Evolutionary conservation across 2,329 filamentous ascomycete species (phyloP).

Genomic region (Teratosphaeriaceae sp.): DNA sequence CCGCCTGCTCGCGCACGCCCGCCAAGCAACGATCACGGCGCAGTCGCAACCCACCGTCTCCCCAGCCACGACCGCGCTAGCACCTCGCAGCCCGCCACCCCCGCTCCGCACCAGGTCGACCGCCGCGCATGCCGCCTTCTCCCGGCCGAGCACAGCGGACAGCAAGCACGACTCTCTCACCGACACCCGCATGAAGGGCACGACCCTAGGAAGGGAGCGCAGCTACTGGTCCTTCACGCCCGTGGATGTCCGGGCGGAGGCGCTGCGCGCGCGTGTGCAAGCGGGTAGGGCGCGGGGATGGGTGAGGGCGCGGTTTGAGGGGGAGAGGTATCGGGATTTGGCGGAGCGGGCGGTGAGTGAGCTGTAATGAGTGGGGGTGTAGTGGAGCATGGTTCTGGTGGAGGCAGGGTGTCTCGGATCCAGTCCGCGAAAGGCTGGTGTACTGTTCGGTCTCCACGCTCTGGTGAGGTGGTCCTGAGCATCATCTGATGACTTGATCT

Average conservation of each 20-base stretch:
- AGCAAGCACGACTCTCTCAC: conserved; percentile 9
- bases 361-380: conserved; percentile 12
- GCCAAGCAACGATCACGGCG: conserved; percentile 9
- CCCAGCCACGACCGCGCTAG: conserved; percentile 6
- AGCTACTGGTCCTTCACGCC: conserved; percentile 23
- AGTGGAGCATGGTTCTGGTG: neutral
- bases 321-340: conserved; percentile 19
- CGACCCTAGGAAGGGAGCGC: conserved; percentile 3
- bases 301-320: conserved; percentile 23
- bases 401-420: neutral
- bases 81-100: conserved; percentile 6
- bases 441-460: no score
- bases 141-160: neutral
- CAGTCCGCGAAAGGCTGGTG: no score
- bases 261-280: conserved; percentile 22
- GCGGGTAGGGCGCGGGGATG: conserved; percentile 23
- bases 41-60: conserved; percentile 13
- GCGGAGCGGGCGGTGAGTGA: conserved; percentile 25
- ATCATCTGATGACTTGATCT: neutral
- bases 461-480: neutral
- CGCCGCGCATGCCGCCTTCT: neutral
- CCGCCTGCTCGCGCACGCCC: conserved; percentile 25
- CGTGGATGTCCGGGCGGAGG: conserved; percentile 18
- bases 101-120: neutral
- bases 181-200: neutral